Conservation (phyloP, 345 rosid species). For the Isatis tinctoria region DNA sequence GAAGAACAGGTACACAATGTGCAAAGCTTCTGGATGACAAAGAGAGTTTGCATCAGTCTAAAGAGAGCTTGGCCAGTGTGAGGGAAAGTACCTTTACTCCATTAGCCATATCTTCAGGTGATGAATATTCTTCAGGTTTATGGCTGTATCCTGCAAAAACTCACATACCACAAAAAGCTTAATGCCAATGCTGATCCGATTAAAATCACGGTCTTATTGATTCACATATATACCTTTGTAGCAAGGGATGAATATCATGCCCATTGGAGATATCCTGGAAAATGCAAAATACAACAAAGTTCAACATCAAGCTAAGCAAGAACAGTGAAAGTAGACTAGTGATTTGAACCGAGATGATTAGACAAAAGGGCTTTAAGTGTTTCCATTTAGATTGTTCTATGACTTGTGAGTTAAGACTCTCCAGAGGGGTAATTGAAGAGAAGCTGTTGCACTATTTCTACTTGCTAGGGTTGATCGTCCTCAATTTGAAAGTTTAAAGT, state of each 20-base stretch:
- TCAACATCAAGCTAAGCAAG: not conserved
- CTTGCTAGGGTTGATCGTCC: not conserved
- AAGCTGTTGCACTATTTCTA: not conserved
- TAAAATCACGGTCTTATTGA: not conserved
- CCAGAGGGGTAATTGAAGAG: not conserved
- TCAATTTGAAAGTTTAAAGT: not conserved
- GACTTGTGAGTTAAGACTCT: not conserved
- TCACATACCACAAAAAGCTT: not conserved
- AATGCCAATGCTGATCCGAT: not conserved
- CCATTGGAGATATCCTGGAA: slow-evolving; percentile 90
- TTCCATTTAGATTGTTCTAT: not conserved
- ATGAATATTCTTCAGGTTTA: slow-evolving; percentile 84
- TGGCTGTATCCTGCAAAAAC: slow-evolving; percentile 81
- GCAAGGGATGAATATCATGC: slow-evolving; percentile 96
- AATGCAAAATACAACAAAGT: not conserved
- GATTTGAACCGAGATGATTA: not conserved
- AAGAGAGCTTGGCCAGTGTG: slow-evolving; percentile 68
- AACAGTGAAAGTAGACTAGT: not conserved
- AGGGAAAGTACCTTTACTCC: slow-evolving; percentile 82
- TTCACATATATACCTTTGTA: slow-evolving; percentile 59
- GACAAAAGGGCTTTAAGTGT: not conserved
- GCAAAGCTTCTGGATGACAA: slow-evolving; percentile 13
- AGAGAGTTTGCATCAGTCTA: slow-evolving; percentile 27
- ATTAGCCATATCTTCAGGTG: slow-evolving; percentile 59
- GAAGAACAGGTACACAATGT: slow-evolving; percentile 11